phyloP scores from a whole-genome alignment of 352 stramenopile genomes.

The Phytopythium helicoides region DNA sequence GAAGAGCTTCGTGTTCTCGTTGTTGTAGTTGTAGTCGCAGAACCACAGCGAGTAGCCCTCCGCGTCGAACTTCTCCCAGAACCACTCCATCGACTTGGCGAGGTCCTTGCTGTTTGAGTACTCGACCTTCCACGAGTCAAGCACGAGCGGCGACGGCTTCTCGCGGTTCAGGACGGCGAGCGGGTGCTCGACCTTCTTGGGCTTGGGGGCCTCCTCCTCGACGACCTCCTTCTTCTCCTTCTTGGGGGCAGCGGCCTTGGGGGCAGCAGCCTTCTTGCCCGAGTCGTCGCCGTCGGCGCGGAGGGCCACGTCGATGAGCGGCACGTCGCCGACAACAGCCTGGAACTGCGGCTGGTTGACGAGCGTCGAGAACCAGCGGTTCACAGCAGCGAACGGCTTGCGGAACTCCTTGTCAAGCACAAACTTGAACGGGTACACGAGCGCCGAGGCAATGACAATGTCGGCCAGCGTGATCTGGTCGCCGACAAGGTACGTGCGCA shows the following conservation, averaged over 20 bases:
- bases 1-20: conserved; percentile 92
- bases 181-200: conserved; percentile 84
- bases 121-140: conserved; percentile 91
- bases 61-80: conserved; percentile 89
- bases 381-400: conserved; percentile 85
- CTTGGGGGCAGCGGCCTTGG: conserved; percentile 34
- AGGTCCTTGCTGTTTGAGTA: conserved; percentile 89
- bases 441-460: conserved; percentile 83
- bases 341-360: conserved; percentile 94
- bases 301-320: conserved; percentile 74
- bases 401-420: conserved; percentile 89
- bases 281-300: conserved; percentile 58
- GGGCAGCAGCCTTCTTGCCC: conserved; percentile 21
- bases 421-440: conserved; percentile 96
- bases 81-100: conserved; percentile 88
- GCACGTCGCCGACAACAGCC: conserved; percentile 89
- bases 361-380: conserved; percentile 91
- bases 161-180: conserved; percentile 88
- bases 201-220: conserved; percentile 41
- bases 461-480: conserved; percentile 93
- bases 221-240: conserved; percentile 43
- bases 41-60: conserved; percentile 91
- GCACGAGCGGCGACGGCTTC: conserved; percentile 65
- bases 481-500: conserved; percentile 91
- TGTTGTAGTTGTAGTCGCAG: conserved; percentile 93